Percentiles rank a stretch among this genome's conserved stretches.
These are phyloP conservation scores for Porphyrellus cyaneotinctus DNA, from an alignment of 768 basidiomycete genomes.

Conservation along the genomic window DNA sequence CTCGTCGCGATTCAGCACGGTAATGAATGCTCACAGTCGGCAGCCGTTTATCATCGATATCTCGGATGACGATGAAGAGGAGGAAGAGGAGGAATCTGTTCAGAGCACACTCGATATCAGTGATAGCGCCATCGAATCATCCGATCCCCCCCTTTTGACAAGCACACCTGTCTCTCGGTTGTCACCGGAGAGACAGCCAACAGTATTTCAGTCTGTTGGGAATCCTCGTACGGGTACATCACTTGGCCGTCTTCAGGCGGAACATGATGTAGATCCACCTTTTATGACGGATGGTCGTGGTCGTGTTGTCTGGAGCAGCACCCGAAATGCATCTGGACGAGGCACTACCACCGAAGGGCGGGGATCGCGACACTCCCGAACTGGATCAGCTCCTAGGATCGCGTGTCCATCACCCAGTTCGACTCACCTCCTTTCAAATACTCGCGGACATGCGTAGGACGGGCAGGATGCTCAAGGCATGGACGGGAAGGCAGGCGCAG, in stretches of 20 bases:
- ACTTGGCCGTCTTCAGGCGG: slow-evolving; percentile 18
- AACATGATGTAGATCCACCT: slow-evolving; percentile 41
- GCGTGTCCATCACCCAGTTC: slow-evolving; percentile 15
- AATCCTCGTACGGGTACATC: slow-evolving; percentile 3
- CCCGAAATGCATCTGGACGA: slow-evolving; percentile 21
- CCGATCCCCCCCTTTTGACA: not conserved
- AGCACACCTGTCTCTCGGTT: not conserved
- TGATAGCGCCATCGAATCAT: not conserved
- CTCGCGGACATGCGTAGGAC: slow-evolving; percentile 16
- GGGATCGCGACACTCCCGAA: slow-evolving; percentile 18
- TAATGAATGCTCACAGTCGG: slow-evolving; percentile 18
- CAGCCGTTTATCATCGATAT: slow-evolving; percentile 32
- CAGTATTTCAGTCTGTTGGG: slow-evolving; percentile 1
- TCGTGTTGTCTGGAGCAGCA: slow-evolving; percentile 47
- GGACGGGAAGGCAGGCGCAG: slow-evolving; percentile 17
- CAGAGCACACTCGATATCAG: not conserved
- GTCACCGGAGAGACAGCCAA: not conserved
- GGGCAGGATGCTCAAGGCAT: slow-evolving; percentile 19
- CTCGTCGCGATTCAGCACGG: slow-evolving; percentile 27
- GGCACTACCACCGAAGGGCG: slow-evolving; percentile 19
- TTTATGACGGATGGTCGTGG: slow-evolving; percentile 66
- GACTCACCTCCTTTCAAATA: slow-evolving; percentile 1
- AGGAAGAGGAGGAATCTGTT: slow-evolving; percentile 17
- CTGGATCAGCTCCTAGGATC: slow-evolving; percentile 18
- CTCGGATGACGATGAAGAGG: slow-evolving; percentile 30